Conservation (phyloP, 1,284 basidiomycete genomes). For the Puccinia novopanici region DNA sequence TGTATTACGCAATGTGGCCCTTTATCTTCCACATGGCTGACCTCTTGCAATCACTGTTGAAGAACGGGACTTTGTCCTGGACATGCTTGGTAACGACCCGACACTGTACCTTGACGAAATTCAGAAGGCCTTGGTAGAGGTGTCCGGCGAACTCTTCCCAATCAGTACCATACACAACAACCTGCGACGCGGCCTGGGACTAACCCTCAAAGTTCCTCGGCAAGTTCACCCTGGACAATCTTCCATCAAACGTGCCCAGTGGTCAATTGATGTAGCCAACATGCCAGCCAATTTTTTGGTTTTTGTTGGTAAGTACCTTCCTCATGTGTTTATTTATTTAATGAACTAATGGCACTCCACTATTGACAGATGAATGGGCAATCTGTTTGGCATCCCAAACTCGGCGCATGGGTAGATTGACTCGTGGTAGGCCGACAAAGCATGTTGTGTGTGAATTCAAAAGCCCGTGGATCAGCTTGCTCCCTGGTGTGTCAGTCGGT, state of each 20-base stretch:
- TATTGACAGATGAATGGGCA: not conserved
- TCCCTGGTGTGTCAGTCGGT: not conserved
- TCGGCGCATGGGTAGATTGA: not conserved
- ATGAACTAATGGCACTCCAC: not conserved
- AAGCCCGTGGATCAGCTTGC: not conserved
- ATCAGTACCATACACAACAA: not conserved
- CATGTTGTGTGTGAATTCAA: not conserved
- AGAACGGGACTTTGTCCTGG: conserved; percentile 1
- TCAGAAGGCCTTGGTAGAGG: not conserved
- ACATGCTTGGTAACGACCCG: not conserved
- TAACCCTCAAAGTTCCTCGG: not conserved
- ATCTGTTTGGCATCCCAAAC: not conserved
- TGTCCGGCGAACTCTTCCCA: not conserved
- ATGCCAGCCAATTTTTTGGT: not conserved
- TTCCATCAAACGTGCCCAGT: no score
- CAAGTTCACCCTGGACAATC: not conserved
- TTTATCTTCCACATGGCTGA: not conserved
- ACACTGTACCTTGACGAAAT: conserved; percentile 13
- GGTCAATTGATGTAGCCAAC: no score
- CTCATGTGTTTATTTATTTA: not conserved
- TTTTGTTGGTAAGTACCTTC: not conserved
- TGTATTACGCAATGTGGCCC: not conserved
- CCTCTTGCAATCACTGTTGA: not conserved
- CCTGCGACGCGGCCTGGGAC: not conserved
- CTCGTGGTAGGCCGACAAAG: not conserved